Conservation (phyloP, 1,284 basidiomycete species). For the Trametes hirsuta region DNA sequence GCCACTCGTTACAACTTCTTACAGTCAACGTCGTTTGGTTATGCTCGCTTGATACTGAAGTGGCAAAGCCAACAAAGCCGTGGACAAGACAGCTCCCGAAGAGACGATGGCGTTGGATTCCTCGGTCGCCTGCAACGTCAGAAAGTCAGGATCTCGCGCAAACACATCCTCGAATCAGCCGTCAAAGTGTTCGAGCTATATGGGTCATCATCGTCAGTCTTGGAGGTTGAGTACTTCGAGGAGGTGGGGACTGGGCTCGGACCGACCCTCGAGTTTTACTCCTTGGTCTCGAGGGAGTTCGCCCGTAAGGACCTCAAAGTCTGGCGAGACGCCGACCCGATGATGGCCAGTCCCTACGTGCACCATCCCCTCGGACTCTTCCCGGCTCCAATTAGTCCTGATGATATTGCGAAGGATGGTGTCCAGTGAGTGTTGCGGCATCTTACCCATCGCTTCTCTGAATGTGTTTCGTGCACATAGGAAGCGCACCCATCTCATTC, state of each 20-base stretch:
- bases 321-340: constrained; percentile 86
- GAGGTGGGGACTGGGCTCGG: constrained; percentile 98
- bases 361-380: constrained; percentile 86
- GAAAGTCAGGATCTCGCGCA: constrained; percentile 95
- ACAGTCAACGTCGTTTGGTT: constrained; percentile 97
- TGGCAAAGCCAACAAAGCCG: constrained; percentile 80
- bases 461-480: constrained; percentile 36
- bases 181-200: constrained; percentile 98
- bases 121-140: constrained; percentile 92
- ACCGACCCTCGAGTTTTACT: constrained; percentile 98
- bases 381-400: constrained; percentile 78
- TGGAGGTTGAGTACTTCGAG: constrained; percentile 99
- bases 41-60: constrained; percentile 89
- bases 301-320: constrained; percentile 85
- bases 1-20: constrained; percentile 96
- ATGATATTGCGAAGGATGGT: constrained; percentile 68
- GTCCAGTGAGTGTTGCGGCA: constrained; percentile 60
- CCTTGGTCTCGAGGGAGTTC: constrained; percentile 92
- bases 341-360: constrained; percentile 68
- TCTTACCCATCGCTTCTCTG: not conserved
- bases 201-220: constrained; percentile 88
- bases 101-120: constrained; percentile 91
- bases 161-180: constrained; percentile 95
- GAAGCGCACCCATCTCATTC: constrained; percentile 83
- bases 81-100: constrained; percentile 71